These are phyloP conservation scores for Dictyostelium intermedium DNA, from an alignment of 78 protist genomes.

Conservation along the genomic window DNA sequence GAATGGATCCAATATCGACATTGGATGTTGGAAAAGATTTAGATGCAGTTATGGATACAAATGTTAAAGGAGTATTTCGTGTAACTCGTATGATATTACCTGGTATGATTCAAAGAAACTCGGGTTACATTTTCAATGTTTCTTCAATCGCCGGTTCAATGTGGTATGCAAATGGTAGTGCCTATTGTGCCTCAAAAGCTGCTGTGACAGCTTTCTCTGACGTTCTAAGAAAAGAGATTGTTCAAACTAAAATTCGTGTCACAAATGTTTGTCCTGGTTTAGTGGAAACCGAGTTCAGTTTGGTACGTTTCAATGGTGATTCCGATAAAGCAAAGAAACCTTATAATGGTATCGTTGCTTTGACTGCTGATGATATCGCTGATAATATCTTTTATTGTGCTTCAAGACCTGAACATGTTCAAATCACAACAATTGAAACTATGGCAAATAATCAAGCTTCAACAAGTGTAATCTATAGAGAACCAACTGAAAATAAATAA, in stretches of 20 bases:
- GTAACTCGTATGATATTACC: slow-evolving; percentile 47
- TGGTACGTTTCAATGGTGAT: slow-evolving; percentile 82
- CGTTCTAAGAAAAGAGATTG: slow-evolving; percentile 82
- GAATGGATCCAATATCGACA: slow-evolving; percentile 26
- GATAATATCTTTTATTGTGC: slow-evolving; percentile 81
- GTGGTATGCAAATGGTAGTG: slow-evolving; percentile 76
- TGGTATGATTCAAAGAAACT: slow-evolving; percentile 51
- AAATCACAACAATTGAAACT: slow-evolving; percentile 61
- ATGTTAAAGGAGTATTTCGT: slow-evolving; percentile 79
- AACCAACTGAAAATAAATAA: not conserved
- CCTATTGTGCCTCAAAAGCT: slow-evolving; percentile 87
- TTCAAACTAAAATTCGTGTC: slow-evolving; percentile 79
- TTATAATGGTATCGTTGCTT: slow-evolving; percentile 65
- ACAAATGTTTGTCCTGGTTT: slow-evolving; percentile 85
- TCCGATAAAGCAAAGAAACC: slow-evolving; percentile 73
- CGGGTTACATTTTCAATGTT: slow-evolving; percentile 84
- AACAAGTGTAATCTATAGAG: slow-evolving; percentile 21
- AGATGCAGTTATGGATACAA: slow-evolving; percentile 57
- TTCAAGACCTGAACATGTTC: slow-evolving; percentile 85
- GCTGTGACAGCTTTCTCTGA: slow-evolving; percentile 86
- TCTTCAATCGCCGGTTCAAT: slow-evolving; percentile 81
- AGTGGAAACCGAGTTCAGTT: slow-evolving; percentile 84
- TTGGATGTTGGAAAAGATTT: not conserved
- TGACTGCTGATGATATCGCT: slow-evolving; percentile 82
- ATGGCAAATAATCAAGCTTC: slow-evolving; percentile 84